Evolutionary conservation across 2,329 filamentous ascomycete species (phyloP).

Genomic region (Trichoderma aggressivum): DNA sequence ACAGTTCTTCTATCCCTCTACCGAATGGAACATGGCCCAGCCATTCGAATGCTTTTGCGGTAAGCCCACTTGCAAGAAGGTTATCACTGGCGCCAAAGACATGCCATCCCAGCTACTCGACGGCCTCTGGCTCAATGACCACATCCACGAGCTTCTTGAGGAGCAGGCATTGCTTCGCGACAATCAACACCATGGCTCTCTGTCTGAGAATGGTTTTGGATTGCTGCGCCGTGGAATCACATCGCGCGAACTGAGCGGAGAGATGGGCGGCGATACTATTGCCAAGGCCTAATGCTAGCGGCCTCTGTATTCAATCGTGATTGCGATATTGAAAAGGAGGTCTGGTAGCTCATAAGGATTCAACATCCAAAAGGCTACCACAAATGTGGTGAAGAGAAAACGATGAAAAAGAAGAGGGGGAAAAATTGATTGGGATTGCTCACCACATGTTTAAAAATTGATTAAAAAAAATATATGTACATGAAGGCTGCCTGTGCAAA

Average conservation of each 20-base stretch:
- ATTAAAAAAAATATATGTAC: not conserved
- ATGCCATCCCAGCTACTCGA: conserved; percentile 54
- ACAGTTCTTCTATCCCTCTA: conserved; percentile 71
- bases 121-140: conserved; percentile 59
- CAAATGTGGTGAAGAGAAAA: not conserved
- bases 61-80: conserved; percentile 54
- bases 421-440: not conserved
- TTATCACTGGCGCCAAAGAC: conserved; percentile 60
- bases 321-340: not conserved
- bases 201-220: conserved; percentile 3
- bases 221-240: conserved; percentile 44
- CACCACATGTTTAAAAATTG: not conserved
- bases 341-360: conserved; percentile 18
- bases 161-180: conserved; percentile 30
- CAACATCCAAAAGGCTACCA: conserved; percentile 15
- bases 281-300: conserved; percentile 22
- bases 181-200: conserved; percentile 16
- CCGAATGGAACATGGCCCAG: conserved; percentile 72
- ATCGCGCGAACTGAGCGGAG: conserved; percentile 54
- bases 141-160: conserved; percentile 55
- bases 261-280: conserved; percentile 60
- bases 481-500: not conserved
- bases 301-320: not conserved
- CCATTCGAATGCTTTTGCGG: conserved; percentile 65
- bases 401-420: not conserved